These are phyloP conservation scores for Podila horticola DNA, from an alignment of 192 early-diverging fungal genomes.

Conservation along the genomic window DNA sequence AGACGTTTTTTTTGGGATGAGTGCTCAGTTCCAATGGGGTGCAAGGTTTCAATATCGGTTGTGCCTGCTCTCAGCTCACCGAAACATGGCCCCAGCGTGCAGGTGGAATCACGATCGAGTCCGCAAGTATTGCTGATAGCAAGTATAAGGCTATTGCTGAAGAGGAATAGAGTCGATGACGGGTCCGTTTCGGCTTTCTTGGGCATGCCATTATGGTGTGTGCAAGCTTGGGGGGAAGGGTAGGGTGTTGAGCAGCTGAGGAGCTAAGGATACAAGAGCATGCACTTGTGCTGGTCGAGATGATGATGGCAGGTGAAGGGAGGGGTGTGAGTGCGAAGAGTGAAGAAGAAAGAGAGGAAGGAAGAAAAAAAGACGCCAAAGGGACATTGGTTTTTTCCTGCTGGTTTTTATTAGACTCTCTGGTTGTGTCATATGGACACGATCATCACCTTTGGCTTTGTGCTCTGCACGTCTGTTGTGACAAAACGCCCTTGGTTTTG, in stretches of 20 bases:
- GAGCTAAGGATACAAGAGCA: background rate
- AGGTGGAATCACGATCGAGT: conserved; percentile 27
- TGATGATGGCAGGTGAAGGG: background rate
- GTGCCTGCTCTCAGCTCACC: conserved; percentile 3
- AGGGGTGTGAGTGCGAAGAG: background rate
- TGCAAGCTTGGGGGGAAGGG: too few relatives aligned
- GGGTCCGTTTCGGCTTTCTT: too few relatives aligned
- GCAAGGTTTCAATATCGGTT: background rate
- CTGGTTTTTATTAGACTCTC: too few relatives aligned
- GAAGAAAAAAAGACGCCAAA: background rate
- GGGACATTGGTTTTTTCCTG: background rate
- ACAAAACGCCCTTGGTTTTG: too few relatives aligned
- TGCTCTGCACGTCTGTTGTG: too few relatives aligned
- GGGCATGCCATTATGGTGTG: background rate
- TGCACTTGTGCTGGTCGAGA: background rate
- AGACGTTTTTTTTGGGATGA: background rate
- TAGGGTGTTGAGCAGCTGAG: background rate
- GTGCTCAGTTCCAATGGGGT: background rate
- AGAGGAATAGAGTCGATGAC: too few relatives aligned
- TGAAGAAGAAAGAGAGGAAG: background rate
- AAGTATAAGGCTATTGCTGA: background rate
- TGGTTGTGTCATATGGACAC: too few relatives aligned
- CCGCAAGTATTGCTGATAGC: background rate
- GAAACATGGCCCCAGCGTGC: conserved; percentile 44
- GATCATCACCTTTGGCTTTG: too few relatives aligned